phyloP scores from a whole-genome alignment of 305 asterid genomes.

The Petunia hybrid region DNA sequence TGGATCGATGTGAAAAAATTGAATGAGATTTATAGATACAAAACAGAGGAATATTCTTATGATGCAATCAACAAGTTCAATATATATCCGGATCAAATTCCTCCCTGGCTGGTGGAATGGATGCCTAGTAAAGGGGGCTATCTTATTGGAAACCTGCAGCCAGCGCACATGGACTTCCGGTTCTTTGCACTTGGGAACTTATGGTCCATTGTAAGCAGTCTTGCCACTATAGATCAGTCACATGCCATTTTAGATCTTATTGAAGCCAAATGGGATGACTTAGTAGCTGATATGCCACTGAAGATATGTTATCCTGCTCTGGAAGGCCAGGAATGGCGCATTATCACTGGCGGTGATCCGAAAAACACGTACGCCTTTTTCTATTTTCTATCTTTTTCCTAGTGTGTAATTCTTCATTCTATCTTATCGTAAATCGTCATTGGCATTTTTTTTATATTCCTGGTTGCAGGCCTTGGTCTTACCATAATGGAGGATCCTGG shows the following conservation, averaged over 20 bases:
- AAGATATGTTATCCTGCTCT: conserved; percentile 94
- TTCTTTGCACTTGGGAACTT: conserved; percentile 91
- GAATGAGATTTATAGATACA: conserved; percentile 89
- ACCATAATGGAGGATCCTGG: conserved; percentile 98
- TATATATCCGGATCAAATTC: conserved; percentile 96
- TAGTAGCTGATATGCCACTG: conserved; percentile 85
- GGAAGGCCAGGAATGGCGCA: conserved; percentile 91
- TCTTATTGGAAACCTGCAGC: conserved; percentile 94
- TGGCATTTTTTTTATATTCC: conserved; percentile 31
- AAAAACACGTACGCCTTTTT: conserved; percentile 77
- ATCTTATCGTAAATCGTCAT: background rate
- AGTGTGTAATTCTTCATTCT: conserved; percentile 5
- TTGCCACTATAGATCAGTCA: conserved; percentile 86
- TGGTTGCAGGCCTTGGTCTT: conserved; percentile 94
- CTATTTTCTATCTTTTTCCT: background rate
- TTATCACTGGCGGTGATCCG: conserved; percentile 93
- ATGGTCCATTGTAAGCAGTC: conserved; percentile 83
- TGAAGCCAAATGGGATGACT: conserved; percentile 90
- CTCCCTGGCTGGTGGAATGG: conserved; percentile 98
- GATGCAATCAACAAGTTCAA: conserved; percentile 97
- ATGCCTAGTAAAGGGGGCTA: conserved; percentile 90
- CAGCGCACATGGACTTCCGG: conserved; percentile 98
- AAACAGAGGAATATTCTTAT: conserved; percentile 92
- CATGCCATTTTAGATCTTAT: conserved; percentile 87
- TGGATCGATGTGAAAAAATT: conserved; percentile 89